A percentile compares a stretch with the other conserved stretches of the same genome.
phyloP scores from a whole-genome alignment of 2,329 filamentous ascomycete genomes.

The Dothistroma septosporum region DNA sequence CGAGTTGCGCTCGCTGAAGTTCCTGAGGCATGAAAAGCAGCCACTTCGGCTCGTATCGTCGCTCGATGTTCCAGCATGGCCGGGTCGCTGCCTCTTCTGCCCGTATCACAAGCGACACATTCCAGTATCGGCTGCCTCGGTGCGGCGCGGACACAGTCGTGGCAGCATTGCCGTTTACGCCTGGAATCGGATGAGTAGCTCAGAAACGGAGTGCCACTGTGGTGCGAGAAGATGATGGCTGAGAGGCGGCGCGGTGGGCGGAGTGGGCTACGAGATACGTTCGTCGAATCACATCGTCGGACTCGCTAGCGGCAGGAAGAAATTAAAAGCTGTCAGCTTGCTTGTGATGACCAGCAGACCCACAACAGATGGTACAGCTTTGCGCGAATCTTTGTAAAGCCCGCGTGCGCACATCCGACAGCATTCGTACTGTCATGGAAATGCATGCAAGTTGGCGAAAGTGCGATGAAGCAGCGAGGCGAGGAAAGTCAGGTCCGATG shows the following conservation, averaged over 20 bases:
- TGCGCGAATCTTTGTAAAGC: background rate
- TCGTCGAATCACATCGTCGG: background rate
- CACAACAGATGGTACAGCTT: background rate
- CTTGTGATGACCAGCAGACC: background rate
- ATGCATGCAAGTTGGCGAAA: background rate
- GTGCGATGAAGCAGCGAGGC: background rate
- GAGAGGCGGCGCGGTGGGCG: background rate
- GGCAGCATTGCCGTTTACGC: background rate
- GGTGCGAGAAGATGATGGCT: background rate
- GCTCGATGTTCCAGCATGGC: background rate
- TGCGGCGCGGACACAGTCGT: background rate
- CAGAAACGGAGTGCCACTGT: slow-evolving; percentile 2
- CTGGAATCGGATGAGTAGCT: background rate
- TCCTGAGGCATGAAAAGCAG: background rate
- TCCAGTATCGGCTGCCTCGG: background rate
- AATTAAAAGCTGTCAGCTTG: background rate
- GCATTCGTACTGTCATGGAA: background rate
- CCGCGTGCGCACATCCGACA: background rate
- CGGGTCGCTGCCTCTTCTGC: background rate
- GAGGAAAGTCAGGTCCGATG: background rate
- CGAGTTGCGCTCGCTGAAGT: background rate
- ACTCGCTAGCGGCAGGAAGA: background rate
- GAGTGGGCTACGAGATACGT: background rate
- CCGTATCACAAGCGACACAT: background rate
- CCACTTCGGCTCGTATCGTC: background rate